A percentile compares a stretch with the other conserved stretches of the same genome.
Evolutionary conservation across 2,329 filamentous ascomycete species (phyloP).

Genomic region (Acarospora socialis): DNA sequence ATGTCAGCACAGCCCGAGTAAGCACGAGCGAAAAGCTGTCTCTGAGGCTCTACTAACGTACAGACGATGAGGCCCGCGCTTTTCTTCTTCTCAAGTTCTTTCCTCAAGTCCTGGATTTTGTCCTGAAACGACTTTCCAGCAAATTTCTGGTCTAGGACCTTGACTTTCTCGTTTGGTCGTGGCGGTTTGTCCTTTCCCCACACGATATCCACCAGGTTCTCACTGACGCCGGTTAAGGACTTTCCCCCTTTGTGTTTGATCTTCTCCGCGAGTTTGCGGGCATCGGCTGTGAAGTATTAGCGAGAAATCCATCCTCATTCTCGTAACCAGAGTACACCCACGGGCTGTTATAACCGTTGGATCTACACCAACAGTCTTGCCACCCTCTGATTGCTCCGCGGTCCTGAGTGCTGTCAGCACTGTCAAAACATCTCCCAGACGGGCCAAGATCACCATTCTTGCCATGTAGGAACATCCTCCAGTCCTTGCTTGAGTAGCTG

Average conservation of each 20-base stretch:
- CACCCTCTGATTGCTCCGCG: conserved; percentile 69
- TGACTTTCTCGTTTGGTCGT: conserved; percentile 61
- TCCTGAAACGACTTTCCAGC: conserved; percentile 68
- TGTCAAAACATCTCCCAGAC: conserved; percentile 5
- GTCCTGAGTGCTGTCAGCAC: conserved; percentile 30
- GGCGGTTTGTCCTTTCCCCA: conserved; percentile 65
- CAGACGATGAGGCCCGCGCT: conserved; percentile 73
- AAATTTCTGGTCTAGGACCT: conserved; percentile 56
- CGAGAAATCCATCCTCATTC: not conserved
- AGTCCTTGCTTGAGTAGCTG: conserved; percentile 79
- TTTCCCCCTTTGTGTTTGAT: conserved; percentile 75
- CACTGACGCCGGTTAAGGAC: conserved; percentile 57
- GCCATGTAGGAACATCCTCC: conserved; percentile 90
- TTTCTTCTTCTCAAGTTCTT: conserved; percentile 83
- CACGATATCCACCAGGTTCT: conserved; percentile 82
- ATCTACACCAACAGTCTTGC: conserved; percentile 82
- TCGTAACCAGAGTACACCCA: conserved; percentile 20
- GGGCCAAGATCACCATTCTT: conserved; percentile 59
- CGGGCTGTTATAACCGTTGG: conserved; percentile 67
- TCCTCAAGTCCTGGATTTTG: conserved; percentile 77
- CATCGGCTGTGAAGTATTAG: conserved; percentile 35
- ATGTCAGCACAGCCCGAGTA: no score
- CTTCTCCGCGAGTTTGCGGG: conserved; percentile 65
- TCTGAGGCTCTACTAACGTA: no score
- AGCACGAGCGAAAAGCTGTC: no score